A percentile compares a stretch with the other conserved stretches of the same genome.
Conservation (phyloP, 305 asterid species). For the Nicotiana rustica region DNA sequence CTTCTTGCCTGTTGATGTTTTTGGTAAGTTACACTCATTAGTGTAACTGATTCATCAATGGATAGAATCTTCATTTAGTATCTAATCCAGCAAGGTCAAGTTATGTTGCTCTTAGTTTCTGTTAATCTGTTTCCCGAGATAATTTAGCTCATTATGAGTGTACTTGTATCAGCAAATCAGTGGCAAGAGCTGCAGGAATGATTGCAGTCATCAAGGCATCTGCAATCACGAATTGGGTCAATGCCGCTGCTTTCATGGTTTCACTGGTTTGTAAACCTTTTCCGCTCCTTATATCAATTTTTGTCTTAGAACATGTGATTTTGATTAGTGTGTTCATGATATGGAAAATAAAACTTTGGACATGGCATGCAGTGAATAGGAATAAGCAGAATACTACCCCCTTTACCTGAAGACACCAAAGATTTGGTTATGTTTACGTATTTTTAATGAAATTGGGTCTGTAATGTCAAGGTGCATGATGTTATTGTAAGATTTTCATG, state of each 20-base stretch:
- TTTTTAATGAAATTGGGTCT: background rate
- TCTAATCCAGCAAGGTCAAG: background rate
- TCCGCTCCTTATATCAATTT: constrained; percentile 32
- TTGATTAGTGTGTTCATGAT: background rate
- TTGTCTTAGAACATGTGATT: background rate
- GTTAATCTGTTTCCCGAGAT: background rate
- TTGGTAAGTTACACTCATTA: background rate
- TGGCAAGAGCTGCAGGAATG: constrained; percentile 80
- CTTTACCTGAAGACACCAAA: background rate
- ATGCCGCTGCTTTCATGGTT: constrained; percentile 98
- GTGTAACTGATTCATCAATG: background rate
- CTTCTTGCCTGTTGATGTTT: background rate
- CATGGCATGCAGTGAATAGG: constrained; percentile 15
- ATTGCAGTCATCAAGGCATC: constrained; percentile 83
- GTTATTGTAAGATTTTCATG: background rate
- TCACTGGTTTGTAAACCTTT: constrained; percentile 64
- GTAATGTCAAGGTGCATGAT: background rate
- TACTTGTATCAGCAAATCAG: constrained; percentile 69
- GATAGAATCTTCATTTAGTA: background rate
- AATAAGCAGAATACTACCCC: background rate
- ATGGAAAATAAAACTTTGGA: background rate
- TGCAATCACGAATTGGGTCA: constrained; percentile 86
- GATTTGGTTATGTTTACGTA: background rate
- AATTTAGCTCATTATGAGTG: constrained; percentile 11
- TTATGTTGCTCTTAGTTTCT: background rate